These are phyloP conservation scores for Trichoderma breve DNA, from an alignment of 2,329 filamentous ascomycete species.

Conservation along the genomic window DNA sequence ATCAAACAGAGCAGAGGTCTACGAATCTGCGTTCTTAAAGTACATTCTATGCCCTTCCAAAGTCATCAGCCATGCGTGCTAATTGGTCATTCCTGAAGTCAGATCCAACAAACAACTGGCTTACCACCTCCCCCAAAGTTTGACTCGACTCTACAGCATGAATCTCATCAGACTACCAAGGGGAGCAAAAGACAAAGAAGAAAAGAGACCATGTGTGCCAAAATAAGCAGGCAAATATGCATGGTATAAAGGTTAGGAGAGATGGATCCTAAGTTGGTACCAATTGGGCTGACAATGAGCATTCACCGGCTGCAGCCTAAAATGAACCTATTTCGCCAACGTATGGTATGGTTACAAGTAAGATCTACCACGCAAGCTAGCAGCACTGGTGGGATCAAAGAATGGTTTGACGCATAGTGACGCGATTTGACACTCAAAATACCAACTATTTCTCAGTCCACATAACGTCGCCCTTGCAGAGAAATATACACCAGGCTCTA, in stretches of 20 bases:
- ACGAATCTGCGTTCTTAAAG: neutral
- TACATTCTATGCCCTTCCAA: neutral
- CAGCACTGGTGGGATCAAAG: neutral
- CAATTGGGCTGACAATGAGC: neutral
- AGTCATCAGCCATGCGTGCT: neutral
- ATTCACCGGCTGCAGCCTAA: constrained; percentile 2
- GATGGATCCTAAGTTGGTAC: neutral
- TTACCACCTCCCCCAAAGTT: neutral
- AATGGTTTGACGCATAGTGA: neutral
- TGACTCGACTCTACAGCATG: neutral
- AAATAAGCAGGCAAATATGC: neutral
- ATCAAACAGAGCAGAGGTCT: too few relatives aligned
- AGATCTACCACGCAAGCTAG: neutral
- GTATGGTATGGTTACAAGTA: neutral
- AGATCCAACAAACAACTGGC: neutral
- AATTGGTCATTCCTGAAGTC: neutral
- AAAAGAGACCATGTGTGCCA: neutral
- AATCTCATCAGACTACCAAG: neutral
- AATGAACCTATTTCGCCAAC: neutral
- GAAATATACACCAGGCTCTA: neutral
- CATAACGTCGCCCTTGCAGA: neutral
- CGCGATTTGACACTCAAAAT: neutral
- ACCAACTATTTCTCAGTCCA: neutral
- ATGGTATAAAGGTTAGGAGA: neutral
- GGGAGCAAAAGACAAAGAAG: neutral